Conservation (phyloP, 2,329 filamentous ascomycete genomes). For the Colletotrichum ledebouriae region DNA sequence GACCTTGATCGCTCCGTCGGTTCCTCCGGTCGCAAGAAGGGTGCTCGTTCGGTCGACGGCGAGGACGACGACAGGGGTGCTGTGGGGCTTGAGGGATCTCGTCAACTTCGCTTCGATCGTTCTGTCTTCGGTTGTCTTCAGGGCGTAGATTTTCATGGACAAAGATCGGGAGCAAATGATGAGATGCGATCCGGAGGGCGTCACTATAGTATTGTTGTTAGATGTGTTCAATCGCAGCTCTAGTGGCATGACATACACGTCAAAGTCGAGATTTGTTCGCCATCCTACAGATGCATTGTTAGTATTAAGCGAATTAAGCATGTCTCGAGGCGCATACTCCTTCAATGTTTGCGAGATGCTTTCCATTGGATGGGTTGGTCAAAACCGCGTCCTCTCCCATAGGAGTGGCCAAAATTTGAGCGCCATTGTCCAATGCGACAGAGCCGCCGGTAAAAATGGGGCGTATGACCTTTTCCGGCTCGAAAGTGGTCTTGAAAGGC, state of each 20-base stretch:
- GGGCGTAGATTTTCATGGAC: constrained; percentile 90
- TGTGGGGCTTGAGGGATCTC: constrained; percentile 89
- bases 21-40: constrained; percentile 90
- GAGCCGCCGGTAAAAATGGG: constrained; percentile 95
- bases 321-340: constrained; percentile 69
- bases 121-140: constrained; percentile 71
- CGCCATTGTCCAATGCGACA: constrained; percentile 84
- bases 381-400: constrained; percentile 93
- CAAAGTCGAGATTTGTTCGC: constrained; percentile 80
- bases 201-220: constrained; percentile 68
- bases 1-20: constrained; percentile 94
- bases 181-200: constrained; percentile 88
- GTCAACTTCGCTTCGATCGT: constrained; percentile 76
- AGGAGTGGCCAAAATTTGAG: constrained; percentile 86
- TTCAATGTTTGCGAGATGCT: constrained; percentile 87
- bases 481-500: constrained; percentile 88
- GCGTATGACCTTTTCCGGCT: constrained; percentile 83
- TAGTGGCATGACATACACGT: constrained; percentile 26
- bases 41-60: constrained; percentile 90
- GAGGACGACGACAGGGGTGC: constrained; percentile 88
- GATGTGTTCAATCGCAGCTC: constrained; percentile 9
- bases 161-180: constrained; percentile 95
- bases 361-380: constrained; percentile 86
- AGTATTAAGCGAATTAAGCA: constrained; percentile 41
- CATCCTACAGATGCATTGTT: constrained; percentile 68